Base-by-base conservation (phyloP, 1,139 yeast species). In the Pichia sp. region DNA sequence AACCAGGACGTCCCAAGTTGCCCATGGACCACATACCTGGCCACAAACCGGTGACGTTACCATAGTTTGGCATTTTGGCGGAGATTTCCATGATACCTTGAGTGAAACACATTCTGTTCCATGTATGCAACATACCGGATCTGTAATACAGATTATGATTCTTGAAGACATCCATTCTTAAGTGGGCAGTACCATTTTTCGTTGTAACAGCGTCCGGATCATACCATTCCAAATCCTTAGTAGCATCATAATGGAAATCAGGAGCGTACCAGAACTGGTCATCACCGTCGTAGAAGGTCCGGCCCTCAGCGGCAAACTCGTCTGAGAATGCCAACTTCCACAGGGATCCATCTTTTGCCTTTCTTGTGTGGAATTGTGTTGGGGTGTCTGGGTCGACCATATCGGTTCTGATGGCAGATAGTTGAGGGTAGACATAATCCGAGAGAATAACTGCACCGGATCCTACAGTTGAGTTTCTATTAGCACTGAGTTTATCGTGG, bases 11-110 rank as follows among this genome's bases (percentile, higher is more conserved):
- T 31, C 83, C 86, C 54, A 81, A 68, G 61, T 81, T 81, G 54
- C 86, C 86, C 81, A 81, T 75, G 7, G 84, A 71, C 86, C 86
- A 81, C 54, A 80, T 59, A 66, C 86, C 86, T 0, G 86, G 86
- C 86, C 86, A 81, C 55, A 81, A 69, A 45, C 86, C 86, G 13
- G 81, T 69, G 29, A 78, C 70, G 55, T 77, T 75, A 62, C 84
- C 84, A 61, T 76, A 79, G 61, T 75, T 74, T 41, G 87, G 86
- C 59, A 82, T 67, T 62, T 72, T 70, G 2, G 81, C 83, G 36
- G 80, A 74, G 43, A 79, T 72, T 61, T 80, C 83, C 60, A 81
- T 62, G 46, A 71, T 61, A 36, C 87, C 87, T 62, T 81, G 81
- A 13, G 84, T 81, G 59, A 78, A 80, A 65, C 87, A 82, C 68